Conservation (phyloP, 192 early-diverging fungal genomes). For the Linnemannia exigua region DNA sequence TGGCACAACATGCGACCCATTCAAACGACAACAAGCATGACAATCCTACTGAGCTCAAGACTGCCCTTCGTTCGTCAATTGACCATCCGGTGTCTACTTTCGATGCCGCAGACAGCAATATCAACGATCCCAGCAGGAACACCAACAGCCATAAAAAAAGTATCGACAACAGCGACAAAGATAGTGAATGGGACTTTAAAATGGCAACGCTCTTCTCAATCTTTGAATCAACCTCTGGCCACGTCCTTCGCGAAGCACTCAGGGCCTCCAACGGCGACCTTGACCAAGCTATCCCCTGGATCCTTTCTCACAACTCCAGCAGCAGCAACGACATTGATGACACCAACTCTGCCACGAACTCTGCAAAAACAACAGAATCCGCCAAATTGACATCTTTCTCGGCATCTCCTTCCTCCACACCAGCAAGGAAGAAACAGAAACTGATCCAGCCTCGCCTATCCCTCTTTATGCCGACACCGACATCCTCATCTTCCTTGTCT, state of each 20-base stretch:
- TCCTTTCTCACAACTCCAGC: conserved; percentile 20
- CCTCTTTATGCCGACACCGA: conserved; percentile 17
- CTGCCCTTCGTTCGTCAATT: not conserved
- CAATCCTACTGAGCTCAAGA: not conserved
- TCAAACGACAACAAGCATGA: not conserved
- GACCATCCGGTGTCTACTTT: not conserved
- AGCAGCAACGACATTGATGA: not conserved
- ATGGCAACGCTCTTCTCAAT: conserved; percentile 50
- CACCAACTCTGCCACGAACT: not conserved
- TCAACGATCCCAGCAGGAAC: not conserved
- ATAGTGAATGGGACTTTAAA: conserved; percentile 37
- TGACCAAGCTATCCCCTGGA: conserved; percentile 41
- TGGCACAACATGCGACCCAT: not conserved
- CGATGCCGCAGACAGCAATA: not conserved
- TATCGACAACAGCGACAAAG: not conserved
- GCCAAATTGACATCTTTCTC: not conserved
- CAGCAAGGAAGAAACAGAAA: conserved; percentile 28
- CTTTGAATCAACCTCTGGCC: conserved; percentile 36
- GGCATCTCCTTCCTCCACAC: not conserved
- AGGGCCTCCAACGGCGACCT: conserved; percentile 28
- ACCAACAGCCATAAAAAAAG: not conserved
- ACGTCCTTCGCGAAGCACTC: conserved; percentile 24
- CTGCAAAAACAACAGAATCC: not conserved
- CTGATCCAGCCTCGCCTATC: conserved; percentile 44
- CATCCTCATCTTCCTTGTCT: not conserved